Conservation (phyloP, 106 monocot genomes). For the Allium cepa region DNA sequence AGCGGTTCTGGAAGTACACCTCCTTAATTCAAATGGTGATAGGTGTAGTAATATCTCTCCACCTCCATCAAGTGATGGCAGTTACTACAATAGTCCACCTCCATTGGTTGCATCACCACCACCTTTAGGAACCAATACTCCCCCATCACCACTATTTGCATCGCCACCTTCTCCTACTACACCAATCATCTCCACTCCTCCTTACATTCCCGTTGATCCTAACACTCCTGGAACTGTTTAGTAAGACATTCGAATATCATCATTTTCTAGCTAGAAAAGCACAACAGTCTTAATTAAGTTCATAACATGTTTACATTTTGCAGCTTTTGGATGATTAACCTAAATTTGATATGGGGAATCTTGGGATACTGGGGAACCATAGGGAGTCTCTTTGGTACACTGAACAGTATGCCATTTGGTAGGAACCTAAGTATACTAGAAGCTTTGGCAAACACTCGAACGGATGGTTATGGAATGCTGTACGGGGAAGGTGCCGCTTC, state of each 20-base stretch:
- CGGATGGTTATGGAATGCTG: conserved; percentile 9
- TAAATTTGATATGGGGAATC: conserved; percentile 5
- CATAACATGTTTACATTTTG: background rate
- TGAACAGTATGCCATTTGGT: background rate
- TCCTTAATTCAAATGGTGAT: background rate
- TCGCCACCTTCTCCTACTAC: background rate
- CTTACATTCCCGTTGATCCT: conserved; percentile 4
- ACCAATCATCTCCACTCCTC: conserved; percentile 3
- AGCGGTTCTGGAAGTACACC: background rate
- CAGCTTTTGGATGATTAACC: conserved; percentile 19
- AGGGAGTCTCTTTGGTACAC: conserved; percentile 1
- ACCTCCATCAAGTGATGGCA: background rate
- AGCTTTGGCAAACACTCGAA: conserved; percentile 10
- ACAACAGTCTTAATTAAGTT: background rate
- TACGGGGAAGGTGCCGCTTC: conserved; percentile 15
- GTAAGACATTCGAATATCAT: conserved; percentile 3
- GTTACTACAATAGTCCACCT: conserved; percentile 16
- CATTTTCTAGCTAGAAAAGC: background rate
- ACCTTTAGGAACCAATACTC: background rate
- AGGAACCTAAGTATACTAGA: conserved; percentile 12
- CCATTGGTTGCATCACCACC: background rate
- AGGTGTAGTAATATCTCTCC: too few relatives aligned
- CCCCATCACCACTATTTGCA: background rate
- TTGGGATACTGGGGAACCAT: conserved; percentile 20
- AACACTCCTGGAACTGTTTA: conserved; percentile 12